Base-by-base conservation (phyloP, 495 filamentous ascomycete species). In the Penicillium pancosmium region DNA sequence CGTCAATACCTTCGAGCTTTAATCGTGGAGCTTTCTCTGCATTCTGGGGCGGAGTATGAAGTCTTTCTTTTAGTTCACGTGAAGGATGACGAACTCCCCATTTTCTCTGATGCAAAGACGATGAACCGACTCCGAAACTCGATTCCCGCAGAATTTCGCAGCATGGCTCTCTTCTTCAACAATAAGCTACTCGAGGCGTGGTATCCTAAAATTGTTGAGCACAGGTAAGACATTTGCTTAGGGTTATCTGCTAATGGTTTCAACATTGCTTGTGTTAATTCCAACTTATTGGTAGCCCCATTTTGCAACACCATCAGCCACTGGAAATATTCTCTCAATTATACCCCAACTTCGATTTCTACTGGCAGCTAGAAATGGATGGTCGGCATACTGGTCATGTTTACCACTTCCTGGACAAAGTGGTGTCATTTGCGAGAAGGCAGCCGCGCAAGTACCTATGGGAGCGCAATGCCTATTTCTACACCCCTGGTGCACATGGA, bases 331-430 rank as follows among this genome's bases (percentile, higher is more conserved):
- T 92, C 63, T 83, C 85, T 48, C 79, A 86, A 56, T 77, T 85
- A 25, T 82, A 88, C 57, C 88, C 87, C 0, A 83, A 90, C 56
- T 92, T 89, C 57, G 87, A 89, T 53, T 89, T 80, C 63, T 80
- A 89, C 54, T 92, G 88, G 89, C 91, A 91, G 66, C 86, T 87
- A 79, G 88, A 91, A 61, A 81, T 88, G 67, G 88, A 92, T 65
- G 81, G 82, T n/a, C 82, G 90, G 19, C 83, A 85, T 55, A 88
- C 84, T 0, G 88, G 88, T 9, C 84, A 92, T 58, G 78, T 84
- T 68, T 91, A 91, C 67, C 83, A 90, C 61, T 79, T 90, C 49
- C 73, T 91, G 16, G 82, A 86, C 59, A 82, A 80, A 53, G 61
- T 90, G 12, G 63, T 72, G 11, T 61, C 79, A 2, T 92, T 90